phyloP scores from a whole-genome alignment of 1,139 yeast genomes.

The Eremothecium gossypii region DNA sequence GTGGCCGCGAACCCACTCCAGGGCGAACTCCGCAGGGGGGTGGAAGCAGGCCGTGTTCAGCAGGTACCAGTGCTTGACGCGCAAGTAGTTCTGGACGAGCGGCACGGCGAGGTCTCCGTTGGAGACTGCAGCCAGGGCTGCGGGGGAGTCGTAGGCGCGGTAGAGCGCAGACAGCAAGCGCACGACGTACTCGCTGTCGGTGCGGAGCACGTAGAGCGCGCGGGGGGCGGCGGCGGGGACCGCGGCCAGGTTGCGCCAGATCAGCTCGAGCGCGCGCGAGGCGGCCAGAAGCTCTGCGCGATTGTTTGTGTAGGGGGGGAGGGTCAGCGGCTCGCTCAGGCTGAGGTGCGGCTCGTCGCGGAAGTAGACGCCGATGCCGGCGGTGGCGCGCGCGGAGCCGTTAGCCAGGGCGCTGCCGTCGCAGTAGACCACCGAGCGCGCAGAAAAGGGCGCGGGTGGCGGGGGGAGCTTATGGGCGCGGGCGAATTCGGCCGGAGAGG shows the following conservation, averaged over 20 bases:
- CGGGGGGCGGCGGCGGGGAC: slow-evolving; percentile 22
- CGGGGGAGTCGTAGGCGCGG: slow-evolving; percentile 24
- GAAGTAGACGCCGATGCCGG: slow-evolving; percentile 72
- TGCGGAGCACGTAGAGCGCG: slow-evolving; percentile 34
- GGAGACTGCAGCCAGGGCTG: slow-evolving; percentile 22
- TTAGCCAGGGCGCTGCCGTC: slow-evolving; percentile 65
- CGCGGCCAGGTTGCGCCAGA: slow-evolving; percentile 24
- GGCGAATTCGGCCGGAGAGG: slow-evolving; percentile 11
- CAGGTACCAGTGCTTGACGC: slow-evolving; percentile 27
- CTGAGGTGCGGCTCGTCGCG: slow-evolving; percentile 45
- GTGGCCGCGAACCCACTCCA: slow-evolving; percentile 68
- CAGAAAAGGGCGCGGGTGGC: not conserved
- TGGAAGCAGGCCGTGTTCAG: slow-evolving; percentile 18
- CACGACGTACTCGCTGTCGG: slow-evolving; percentile 50
- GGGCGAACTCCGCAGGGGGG: slow-evolving; percentile 29
- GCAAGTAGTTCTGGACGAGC: slow-evolving; percentile 20
- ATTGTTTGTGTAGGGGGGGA: slow-evolving; percentile 59
- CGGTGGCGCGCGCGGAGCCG: slow-evolving; percentile 37
- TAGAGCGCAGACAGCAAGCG: slow-evolving; percentile 45
- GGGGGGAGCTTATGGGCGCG: slow-evolving; percentile 7
- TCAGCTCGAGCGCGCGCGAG: slow-evolving; percentile 41
- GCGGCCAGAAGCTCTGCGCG: slow-evolving; percentile 73
- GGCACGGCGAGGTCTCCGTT: slow-evolving; percentile 25
- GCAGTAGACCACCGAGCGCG: slow-evolving; percentile 38
- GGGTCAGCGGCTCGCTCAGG: slow-evolving; percentile 40